Base-by-base conservation (phyloP, 768 basidiomycete genomes). In the Tylopilus sp. region DNA sequence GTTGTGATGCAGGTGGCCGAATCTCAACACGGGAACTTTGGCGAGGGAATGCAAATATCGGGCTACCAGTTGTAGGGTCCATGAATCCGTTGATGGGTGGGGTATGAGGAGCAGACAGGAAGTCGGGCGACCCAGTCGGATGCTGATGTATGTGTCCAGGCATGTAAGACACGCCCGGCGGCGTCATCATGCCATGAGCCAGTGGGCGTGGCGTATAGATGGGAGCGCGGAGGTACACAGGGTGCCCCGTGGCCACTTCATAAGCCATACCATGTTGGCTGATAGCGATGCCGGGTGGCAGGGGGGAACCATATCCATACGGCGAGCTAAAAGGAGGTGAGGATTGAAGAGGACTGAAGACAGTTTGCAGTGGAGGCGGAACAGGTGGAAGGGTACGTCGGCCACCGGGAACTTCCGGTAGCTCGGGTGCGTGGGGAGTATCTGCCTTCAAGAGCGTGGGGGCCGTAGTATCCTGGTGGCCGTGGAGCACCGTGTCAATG, bases 181-280 rank as follows among this genome's bases (percentile, higher is more conserved):
- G 74, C 33, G 73, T 68, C 63, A 78, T 72, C 65, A 81, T 79
- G 13, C 77, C 71, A 52, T 79, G 81, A 57, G 85, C 75, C 49
- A 82, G 62, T 15, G 86, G 83, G n/a, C 80, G 83, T 45, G 84
- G 83, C 44, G 81, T 82, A 62, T 81, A 86, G 73, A 86, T 77
- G 18, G 81, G 78, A 12, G 78, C 74, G 55, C 83, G 79, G 25
- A 91, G 74, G 59, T 85, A 86, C 30, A 92, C 83, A 11, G 88
- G 80, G 35, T 87, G 88, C 36, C 91, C 91, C 5, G 88, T 91
- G 13, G 88, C 82, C 46, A 91, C 64, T 67, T 92, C 90, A 63
- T 85, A 91, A n/a, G 88, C 75, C 71, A 89, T 76, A 28, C 90
- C 90, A 53, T 87, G 83, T 48, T 82, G 79, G 57, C 83, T 83